A percentile compares a stretch with the other conserved stretches of the same genome.
Conservation (phyloP, 345 rosid genomes). For the Brassica juncea region DNA sequence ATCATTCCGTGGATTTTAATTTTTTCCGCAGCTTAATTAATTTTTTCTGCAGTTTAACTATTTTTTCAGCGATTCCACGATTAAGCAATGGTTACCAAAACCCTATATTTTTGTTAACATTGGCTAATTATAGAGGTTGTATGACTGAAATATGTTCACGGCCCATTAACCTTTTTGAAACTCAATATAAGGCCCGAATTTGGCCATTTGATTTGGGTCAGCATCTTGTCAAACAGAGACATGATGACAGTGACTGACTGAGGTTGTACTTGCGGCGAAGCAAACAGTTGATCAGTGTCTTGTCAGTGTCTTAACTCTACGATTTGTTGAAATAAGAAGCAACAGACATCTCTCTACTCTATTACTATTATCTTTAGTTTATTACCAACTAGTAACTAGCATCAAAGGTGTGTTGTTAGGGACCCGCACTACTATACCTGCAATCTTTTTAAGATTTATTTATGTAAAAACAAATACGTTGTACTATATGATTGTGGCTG, state of each 20-base stretch:
- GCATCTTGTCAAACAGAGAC: constrained; percentile 33
- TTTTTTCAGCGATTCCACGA: no score
- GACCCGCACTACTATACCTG: background rate
- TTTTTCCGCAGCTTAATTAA: no score
- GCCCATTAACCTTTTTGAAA: background rate
- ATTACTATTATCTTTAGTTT: no score
- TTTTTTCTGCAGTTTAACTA: no score
- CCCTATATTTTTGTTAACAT: background rate
- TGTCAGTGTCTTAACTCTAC: constrained; percentile 24
- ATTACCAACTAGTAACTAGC: background rate
- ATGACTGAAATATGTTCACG: background rate
- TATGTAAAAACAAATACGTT: background rate
- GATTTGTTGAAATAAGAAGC: constrained; percentile 16
- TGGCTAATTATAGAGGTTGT: background rate
- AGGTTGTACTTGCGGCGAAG: constrained; percentile 41
- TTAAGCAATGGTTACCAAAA: no score
- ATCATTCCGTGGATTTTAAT: no score
- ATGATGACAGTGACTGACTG: constrained; percentile 29
- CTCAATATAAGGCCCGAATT: background rate
- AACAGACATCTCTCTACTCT: background rate
- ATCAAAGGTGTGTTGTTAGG: background rate
- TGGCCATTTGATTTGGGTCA: background rate
- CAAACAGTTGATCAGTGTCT: constrained; percentile 37
- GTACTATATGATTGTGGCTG: background rate
- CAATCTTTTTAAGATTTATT: background rate